phyloP scores from a whole-genome alignment of 129 eudicot genomes.

The Flaveria bidentis region DNA sequence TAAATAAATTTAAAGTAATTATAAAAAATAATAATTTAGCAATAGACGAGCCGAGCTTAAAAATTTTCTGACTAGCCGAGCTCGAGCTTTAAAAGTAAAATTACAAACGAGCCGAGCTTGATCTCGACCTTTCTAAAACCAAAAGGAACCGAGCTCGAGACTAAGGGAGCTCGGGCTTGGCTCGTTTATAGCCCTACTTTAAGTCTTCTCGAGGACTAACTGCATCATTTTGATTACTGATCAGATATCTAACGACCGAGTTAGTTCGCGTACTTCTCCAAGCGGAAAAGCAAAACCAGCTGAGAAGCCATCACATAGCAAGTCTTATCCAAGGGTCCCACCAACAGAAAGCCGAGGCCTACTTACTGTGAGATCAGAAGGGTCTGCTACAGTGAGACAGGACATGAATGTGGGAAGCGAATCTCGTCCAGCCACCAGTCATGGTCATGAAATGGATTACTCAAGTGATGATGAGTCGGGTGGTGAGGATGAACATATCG shows the following conservation, averaged over 20 bases:
- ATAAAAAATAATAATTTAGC: no score
- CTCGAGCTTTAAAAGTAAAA: no score
- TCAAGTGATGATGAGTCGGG: constrained; percentile 85
- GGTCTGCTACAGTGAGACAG: constrained; percentile 55
- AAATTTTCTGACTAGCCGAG: no score
- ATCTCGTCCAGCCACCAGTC: constrained; percentile 14
- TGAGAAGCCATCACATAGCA: constrained; percentile 50
- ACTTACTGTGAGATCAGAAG: constrained; percentile 70
- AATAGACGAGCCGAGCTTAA: no score
- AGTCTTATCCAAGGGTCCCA: constrained; percentile 60
- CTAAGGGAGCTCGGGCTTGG: no score
- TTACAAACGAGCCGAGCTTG: no score
- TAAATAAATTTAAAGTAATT: no score
- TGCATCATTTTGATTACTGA: neutral
- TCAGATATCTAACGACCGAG: constrained; percentile 46
- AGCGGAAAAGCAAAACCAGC: constrained; percentile 26
- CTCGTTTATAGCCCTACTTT: no score
- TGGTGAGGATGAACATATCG: constrained; percentile 73
- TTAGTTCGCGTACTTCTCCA: constrained; percentile 16
- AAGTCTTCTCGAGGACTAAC: neutral
- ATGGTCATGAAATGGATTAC: constrained; percentile 33
- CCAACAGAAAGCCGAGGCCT: constrained; percentile 41
- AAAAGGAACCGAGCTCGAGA: no score
- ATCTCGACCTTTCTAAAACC: no score
- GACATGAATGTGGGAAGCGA: constrained; percentile 23